Evolutionary conservation across 2,329 filamentous ascomycete genomes (phyloP), one percentile per base, ranked within the genome.

Genomic region (Xylariaceae sp.): DNA sequence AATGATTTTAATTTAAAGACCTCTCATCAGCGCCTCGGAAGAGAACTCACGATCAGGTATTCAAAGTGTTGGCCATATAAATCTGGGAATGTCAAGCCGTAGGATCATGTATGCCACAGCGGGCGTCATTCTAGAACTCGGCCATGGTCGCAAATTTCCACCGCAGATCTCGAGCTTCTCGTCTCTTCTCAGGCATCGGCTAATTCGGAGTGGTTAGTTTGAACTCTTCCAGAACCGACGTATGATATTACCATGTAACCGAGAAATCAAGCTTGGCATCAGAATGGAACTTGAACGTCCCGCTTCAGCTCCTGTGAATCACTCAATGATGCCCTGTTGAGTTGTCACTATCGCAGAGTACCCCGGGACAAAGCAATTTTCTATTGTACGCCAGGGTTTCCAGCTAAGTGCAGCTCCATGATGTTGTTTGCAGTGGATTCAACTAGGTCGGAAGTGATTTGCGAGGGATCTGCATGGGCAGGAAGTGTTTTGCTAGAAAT

Each of bases 261-360:
- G 34, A n/a, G 48, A 13, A 48, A 53, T 5, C 23, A 55, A 54
- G 35, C 71, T 78, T 72, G 66, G 85, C 80, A 88, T 80, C 66
- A 88, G 70, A 47, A 88, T 78, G 0, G 84, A 84, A 23, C 88
- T 76, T 1, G 78, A 79, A 62, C 81, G 84, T 65, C 77, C 75
- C 66, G 87, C 81, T 4, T 84, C 86, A n/a, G 88, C 79, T 42
- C 79, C 73, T 35, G 74, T 80, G 66, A 81, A 88, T 84, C 85
- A 88, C 67, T 80, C 78, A 61, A 78, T 75, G 17, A 88, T 76
- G 2, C 82, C 82, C 53, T 82, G 78, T 71, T 88, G 84, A 50
- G 74, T 81, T 30, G 78, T 82, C 1, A 79, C 80, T 0, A 77
- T 73, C 8, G 7, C 84, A 71, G 88, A 88, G 70, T 88, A 88